Conservation (phyloP, 495 filamentous ascomycete species). For the Podospora australis region DNA sequence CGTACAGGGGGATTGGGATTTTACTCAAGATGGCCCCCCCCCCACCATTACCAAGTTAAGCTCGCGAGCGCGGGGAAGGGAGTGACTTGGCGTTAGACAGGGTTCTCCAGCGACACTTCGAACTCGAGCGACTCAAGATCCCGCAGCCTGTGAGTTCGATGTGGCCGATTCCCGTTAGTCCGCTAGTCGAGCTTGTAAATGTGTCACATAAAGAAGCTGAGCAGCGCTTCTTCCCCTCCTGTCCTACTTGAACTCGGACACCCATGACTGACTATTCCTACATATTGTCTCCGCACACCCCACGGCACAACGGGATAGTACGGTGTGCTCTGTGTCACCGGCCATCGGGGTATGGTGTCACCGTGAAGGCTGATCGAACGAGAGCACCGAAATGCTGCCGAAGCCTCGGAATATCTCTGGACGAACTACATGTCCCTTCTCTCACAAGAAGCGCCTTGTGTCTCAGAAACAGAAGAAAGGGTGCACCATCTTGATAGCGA, state of each 20-base stretch:
- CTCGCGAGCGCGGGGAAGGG: not conserved
- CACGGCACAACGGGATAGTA: not conserved
- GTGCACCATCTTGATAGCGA: not conserved
- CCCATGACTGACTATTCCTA: too few species aligned
- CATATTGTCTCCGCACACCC: too few species aligned
- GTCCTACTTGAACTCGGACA: too few species aligned
- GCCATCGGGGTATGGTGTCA: too few species aligned
- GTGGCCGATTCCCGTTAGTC: constrained; percentile 4
- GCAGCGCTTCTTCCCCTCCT: not conserved
- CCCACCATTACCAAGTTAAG: not conserved
- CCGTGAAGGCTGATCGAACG: too few species aligned
- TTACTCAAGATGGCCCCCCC: not conserved
- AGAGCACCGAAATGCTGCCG: too few species aligned
- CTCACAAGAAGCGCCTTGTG: too few species aligned
- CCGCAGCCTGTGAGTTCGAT: not conserved
- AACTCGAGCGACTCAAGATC: constrained; percentile 1
- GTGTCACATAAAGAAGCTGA: not conserved
- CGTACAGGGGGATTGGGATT: not conserved
- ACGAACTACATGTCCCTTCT: too few species aligned
- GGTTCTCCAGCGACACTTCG: not conserved
- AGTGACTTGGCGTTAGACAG: not conserved
- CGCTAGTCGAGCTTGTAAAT: constrained; percentile 1
- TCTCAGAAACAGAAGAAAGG: too few species aligned
- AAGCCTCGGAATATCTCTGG: too few species aligned
- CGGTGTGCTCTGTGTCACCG: not conserved